Evolutionary conservation across 441 rosid species (phyloP).

Genomic region (Erysimum pusillum): DNA sequence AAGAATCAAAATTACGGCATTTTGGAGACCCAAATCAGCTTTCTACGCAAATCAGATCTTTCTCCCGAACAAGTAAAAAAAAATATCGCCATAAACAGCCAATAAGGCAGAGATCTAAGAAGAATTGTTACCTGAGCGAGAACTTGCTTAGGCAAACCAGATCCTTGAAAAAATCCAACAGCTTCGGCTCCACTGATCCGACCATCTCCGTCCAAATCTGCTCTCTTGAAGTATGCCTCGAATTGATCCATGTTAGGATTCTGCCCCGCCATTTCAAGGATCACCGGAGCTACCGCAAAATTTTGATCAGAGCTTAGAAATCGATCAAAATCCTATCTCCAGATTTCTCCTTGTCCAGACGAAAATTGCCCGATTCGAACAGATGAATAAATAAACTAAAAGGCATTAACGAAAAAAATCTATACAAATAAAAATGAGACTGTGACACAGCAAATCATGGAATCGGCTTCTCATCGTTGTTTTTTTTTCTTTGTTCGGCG

Average conservation of each 20-base stretch:
- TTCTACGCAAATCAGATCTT: slow-evolving; percentile 40
- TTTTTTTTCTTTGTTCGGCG: background rate
- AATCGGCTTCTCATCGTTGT: slow-evolving; percentile 14
- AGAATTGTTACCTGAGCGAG: slow-evolving; percentile 80
- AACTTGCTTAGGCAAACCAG: slow-evolving; percentile 85
- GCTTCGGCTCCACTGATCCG: slow-evolving; percentile 95
- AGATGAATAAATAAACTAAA: background rate
- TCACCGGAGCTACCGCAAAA: slow-evolving; percentile 38
- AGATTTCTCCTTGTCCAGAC: slow-evolving; percentile 39
- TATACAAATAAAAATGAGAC: slow-evolving; percentile 17
- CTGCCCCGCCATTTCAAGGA: slow-evolving; percentile 59
- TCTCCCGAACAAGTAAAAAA: slow-evolving; percentile 3
- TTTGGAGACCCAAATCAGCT: slow-evolving; percentile 25
- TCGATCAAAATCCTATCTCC: slow-evolving; percentile 41
- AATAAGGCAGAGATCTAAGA: slow-evolving; percentile 37
- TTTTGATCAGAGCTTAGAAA: too few species aligned
- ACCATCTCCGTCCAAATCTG: slow-evolving; percentile 98
- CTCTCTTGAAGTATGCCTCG: slow-evolving; percentile 84
- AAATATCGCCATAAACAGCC: slow-evolving; percentile 1
- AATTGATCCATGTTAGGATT: slow-evolving; percentile 77
- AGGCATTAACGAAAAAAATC: background rate
- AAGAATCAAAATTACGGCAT: slow-evolving; percentile 15
- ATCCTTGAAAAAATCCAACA: slow-evolving; percentile 87
- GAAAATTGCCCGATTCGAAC: slow-evolving; percentile 39
- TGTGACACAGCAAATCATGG: slow-evolving; percentile 34